Percentiles rank a stretch among this genome's conserved stretches.
phyloP scores from a whole-genome alignment of 371 early-diverging fungal species.

The Mortierella sp. region DNA sequence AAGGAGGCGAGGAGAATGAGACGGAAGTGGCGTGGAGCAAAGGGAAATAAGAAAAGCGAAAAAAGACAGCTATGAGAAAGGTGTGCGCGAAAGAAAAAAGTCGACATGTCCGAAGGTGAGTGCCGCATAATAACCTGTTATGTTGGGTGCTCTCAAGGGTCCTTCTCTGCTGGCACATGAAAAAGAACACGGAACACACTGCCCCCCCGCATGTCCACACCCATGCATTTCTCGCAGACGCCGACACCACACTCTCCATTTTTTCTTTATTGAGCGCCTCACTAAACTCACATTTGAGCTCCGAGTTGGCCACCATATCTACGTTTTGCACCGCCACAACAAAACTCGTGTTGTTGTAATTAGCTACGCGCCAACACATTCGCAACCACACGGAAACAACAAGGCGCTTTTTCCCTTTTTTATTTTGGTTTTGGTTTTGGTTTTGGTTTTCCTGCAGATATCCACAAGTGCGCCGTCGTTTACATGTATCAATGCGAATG shows the following conservation, averaged over 20 bases:
- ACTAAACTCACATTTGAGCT: not conserved
- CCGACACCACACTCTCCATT: not conserved
- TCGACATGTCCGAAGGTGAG: not conserved
- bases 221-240: not conserved
- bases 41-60: not conserved
- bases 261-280: not conserved
- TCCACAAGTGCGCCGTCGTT: not conserved
- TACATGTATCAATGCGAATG: not conserved
- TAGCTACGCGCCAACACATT: not conserved
- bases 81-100: not conserved
- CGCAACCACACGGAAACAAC: not conserved
- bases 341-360: too few relatives aligned
- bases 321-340: not conserved
- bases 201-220: not conserved
- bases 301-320: not conserved
- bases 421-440: not conserved
- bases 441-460: not conserved
- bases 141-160: not conserved
- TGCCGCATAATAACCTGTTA: not conserved
- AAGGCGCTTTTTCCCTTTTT: not conserved
- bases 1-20: not conserved
- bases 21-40: not conserved
- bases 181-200: not conserved
- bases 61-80: too few relatives aligned
- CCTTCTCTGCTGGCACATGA: constrained; percentile 1